Percentiles rank a stretch among this genome's conserved stretches.
Evolutionary conservation across 768 basidiomycete species (phyloP).

Genomic region (Tylopilus balloui): DNA sequence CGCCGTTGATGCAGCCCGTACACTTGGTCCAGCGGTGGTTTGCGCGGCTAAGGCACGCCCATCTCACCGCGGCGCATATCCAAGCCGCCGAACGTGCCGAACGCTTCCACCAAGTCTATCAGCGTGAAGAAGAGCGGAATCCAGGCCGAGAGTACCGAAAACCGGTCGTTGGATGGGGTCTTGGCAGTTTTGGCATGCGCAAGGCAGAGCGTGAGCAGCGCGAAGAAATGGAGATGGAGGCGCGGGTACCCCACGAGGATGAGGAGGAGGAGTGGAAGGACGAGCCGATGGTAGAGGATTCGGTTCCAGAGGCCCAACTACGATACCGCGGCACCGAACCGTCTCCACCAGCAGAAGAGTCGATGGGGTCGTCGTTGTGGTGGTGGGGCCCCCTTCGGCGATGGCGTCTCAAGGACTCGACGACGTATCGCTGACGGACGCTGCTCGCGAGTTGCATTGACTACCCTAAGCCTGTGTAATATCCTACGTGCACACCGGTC

Average conservation of each 20-base stretch:
- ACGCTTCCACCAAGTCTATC: conserved; percentile 59
- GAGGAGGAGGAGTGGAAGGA: conserved; percentile 27
- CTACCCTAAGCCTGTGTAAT: conserved; percentile 7
- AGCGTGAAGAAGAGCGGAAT: conserved; percentile 30
- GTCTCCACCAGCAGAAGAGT: conserved; percentile 8
- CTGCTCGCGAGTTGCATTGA: neutral
- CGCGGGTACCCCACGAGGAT: conserved; percentile 1
- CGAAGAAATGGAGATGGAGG: conserved; percentile 12
- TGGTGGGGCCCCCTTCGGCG: conserved; percentile 77
- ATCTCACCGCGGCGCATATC: conserved; percentile 62
- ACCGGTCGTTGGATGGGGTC: conserved; percentile 56
- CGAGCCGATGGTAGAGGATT: neutral
- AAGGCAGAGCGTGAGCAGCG: conserved; percentile 31
- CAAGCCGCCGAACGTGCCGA: conserved; percentile 68
- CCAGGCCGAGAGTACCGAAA: conserved; percentile 25
- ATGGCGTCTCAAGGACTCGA: conserved; percentile 77
- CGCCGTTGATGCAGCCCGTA: conserved; percentile 7
- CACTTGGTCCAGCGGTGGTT: conserved; percentile 50
- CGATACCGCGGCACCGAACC: conserved; percentile 7
- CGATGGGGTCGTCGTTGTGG: conserved; percentile 48
- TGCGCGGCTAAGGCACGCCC: conserved; percentile 60
- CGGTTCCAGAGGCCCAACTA: neutral
- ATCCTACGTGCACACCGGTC: conserved; percentile 4
- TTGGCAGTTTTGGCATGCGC: conserved; percentile 62
- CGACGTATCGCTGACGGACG: conserved; percentile 45